Base-by-base conservation (phyloP, 768 basidiomycete genomes). In the Mycena chlorophos region DNA sequence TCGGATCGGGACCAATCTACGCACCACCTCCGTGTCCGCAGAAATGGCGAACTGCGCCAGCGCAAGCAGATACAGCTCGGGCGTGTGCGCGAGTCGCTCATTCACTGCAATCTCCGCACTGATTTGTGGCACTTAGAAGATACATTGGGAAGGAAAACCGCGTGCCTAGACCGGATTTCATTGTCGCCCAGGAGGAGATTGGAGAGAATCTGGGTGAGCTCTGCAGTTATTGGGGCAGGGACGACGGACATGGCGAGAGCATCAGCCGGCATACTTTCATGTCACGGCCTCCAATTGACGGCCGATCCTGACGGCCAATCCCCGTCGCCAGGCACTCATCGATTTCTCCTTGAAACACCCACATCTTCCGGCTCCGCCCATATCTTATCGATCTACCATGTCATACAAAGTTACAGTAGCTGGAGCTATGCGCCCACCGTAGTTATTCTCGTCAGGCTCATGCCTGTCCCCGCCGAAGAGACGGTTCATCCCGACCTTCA, bases 101-200 rank as follows among this genome's bases (percentile, higher is more conserved):
- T 92, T 89, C 54, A 93, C 89, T 0, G 87, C 87, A 55, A 85
- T 84, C 65, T 92, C 90, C 49, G 91, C 90, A 73, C 89, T 82
- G 57, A 51, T 17, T n/a, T n/a, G 52, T 12, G 3, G 31, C 30
- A 27, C 16, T 37, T 43, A 49, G 56, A 51, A 37, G 49, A 31
- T 27, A 13, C 12, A 17, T 42, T 20, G 20, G 5, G 34, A 58
- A 34, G 20, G 53, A 53, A 20, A 56, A 52, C 26, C 4, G 68
- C 73, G 50, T 64, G 88, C 89, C 79, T 87, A 61, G 86, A 75
- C 17, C 90, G 84, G 49, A 93, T 89, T 52, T 86, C 83, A 70
- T 93, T 93, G 69, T 93, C 89, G 4, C 89, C 91, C 37, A 89
- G 75, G 3, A 92, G 87, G 19, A 92, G 83, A 70, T 93, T 92